Evolutionary conservation across 352 stramenopile species (phyloP).

Genomic region (Globisporangium nunn): DNA sequence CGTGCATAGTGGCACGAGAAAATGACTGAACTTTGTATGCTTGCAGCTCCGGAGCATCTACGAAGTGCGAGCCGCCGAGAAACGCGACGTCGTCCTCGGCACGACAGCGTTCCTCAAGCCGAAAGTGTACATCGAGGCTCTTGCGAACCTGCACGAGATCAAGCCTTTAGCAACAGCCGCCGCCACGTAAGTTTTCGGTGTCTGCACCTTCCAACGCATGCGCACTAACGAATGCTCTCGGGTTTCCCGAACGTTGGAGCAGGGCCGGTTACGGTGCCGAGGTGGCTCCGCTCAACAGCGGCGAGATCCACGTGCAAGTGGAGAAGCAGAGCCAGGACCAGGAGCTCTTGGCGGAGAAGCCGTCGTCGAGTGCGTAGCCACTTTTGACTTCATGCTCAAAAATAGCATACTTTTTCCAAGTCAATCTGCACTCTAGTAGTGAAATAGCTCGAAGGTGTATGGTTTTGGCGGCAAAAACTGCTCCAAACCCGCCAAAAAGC

Average conservation of each 20-base stretch:
- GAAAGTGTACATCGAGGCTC: conserved; percentile 42
- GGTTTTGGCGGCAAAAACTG: neutral
- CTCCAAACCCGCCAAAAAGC: neutral
- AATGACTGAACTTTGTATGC: neutral
- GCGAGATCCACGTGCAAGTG: conserved; percentile 66
- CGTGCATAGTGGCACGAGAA: neutral
- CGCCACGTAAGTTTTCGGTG: conserved; percentile 10
- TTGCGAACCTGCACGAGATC: conserved; percentile 59
- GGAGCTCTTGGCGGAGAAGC: conserved; percentile 17
- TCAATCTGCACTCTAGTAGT: neutral
- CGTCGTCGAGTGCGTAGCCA: conserved; percentile 2
- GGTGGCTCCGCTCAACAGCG: conserved; percentile 43
- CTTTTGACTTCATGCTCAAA: neutral
- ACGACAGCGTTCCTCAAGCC: conserved; percentile 67
- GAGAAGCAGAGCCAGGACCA: conserved; percentile 35
- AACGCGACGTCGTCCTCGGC: conserved; percentile 63
- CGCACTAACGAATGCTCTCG: neutral
- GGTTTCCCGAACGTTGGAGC: conserved; percentile 8
- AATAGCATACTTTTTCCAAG: neutral
- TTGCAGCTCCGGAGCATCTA: conserved; percentile 73
- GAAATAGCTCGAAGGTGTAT: neutral
- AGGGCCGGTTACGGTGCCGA: conserved; percentile 29
- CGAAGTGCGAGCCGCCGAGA: conserved; percentile 56
- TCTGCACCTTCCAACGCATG: neutral
- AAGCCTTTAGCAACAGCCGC: conserved; percentile 17